A percentile compares a stretch with the other conserved stretches of the same genome.
Conservation (phyloP, 805 yeast species). For the Blastobotrys terrestris region DNA sequence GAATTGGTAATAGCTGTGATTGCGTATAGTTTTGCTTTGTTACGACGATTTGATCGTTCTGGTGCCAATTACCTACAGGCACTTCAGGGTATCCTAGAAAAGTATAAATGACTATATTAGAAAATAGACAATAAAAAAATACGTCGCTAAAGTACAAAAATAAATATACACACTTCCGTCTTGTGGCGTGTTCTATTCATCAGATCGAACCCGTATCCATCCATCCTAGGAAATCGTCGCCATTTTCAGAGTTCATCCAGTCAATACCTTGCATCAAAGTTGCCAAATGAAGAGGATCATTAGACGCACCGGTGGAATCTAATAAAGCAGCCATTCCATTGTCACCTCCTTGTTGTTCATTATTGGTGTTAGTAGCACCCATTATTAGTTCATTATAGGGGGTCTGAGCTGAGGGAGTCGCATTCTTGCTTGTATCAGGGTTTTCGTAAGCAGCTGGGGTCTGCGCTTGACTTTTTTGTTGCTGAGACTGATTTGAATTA, state of each 20-base stretch:
- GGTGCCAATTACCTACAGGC: neutral
- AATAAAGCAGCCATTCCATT: constrained; percentile 13
- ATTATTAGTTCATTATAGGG: neutral
- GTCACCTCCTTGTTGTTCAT: neutral
- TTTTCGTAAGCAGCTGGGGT: neutral
- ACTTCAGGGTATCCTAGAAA: neutral
- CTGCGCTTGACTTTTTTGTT: neutral
- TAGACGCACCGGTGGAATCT: constrained; percentile 23
- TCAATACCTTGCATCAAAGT: constrained; percentile 60
- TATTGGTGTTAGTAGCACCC: neutral
- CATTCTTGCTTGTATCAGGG: neutral
- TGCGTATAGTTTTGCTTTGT: constrained; percentile 2
- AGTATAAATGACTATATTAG: neutral
- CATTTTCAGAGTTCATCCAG: constrained; percentile 68
- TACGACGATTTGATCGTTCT: constrained; percentile 6
- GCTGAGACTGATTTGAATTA: neutral
- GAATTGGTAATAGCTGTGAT: constrained; percentile 3
- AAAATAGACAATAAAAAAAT: neutral
- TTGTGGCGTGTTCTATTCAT: too few relatives aligned
- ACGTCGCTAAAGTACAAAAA: neutral
- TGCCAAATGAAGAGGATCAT: constrained; percentile 24
- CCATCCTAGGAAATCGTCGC: constrained; percentile 91
- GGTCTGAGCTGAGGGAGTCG: neutral
- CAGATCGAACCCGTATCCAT: constrained; percentile 42
- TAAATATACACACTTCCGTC: neutral